A percentile compares a stretch with the other conserved stretches of the same genome.
These are phyloP conservation scores for Ilex paraguariensis DNA, from an alignment of 305 asterid genomes.

Conservation along the genomic window DNA sequence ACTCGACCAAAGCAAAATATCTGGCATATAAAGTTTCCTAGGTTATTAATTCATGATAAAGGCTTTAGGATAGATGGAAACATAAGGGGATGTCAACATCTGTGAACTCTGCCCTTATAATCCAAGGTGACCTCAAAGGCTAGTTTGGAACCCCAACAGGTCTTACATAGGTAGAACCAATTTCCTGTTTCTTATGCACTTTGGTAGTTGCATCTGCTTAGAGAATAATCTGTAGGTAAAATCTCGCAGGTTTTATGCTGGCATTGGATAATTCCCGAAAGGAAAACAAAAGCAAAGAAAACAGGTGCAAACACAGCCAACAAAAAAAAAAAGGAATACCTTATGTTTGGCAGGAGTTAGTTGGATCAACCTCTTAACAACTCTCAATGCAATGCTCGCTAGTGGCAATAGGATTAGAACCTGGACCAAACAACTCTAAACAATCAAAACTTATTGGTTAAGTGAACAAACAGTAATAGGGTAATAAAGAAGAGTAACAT, in stretches of 20 bases:
- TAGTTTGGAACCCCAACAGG: neutral
- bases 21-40: too few relatives aligned
- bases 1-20: too few relatives aligned
- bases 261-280: neutral
- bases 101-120: too few relatives aligned
- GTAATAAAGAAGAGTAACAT: too few relatives aligned
- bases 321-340: conserved; percentile 31
- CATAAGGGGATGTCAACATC: too few relatives aligned
- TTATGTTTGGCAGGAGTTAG: conserved; percentile 79
- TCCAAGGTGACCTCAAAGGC: too few relatives aligned
- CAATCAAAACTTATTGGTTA: conserved; percentile 2
- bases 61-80: too few relatives aligned
- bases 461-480: too few relatives aligned
- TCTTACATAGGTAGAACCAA: neutral
- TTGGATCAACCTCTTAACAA: conserved; percentile 72
- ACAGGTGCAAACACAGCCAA: neutral
- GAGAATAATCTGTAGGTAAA: too few relatives aligned
- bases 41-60: too few relatives aligned
- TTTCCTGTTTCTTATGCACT: neutral
- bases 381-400: conserved; percentile 80
- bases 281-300: neutral
- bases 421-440: conserved; percentile 33
- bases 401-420: conserved; percentile 81
- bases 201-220: neutral
- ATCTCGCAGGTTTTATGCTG: too few relatives aligned